Conservation (phyloP, 495 filamentous ascomycete genomes). For the Durotheca rogersii region DNA sequence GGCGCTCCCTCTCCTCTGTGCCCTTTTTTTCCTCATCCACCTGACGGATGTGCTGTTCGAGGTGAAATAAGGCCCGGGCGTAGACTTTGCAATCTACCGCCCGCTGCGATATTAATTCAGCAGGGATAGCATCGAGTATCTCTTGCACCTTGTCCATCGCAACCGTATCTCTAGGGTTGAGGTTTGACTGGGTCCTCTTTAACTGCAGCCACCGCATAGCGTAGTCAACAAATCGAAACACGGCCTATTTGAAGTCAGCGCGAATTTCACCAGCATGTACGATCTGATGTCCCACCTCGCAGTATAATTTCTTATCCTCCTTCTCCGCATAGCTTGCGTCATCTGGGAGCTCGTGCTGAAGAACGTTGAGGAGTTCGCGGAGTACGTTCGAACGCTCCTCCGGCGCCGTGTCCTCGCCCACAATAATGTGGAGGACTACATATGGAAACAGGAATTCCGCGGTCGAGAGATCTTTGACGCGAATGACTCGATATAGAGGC, state of each 20-base stretch:
- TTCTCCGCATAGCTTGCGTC: constrained; percentile 54
- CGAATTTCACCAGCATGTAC: not conserved
- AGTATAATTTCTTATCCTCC: constrained; percentile 75
- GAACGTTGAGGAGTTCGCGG: constrained; percentile 68
- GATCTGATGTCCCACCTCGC: constrained; percentile 60
- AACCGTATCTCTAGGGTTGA: constrained; percentile 39
- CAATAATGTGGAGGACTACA: constrained; percentile 72
- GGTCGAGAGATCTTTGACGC: constrained; percentile 78
- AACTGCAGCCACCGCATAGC: constrained; percentile 84
- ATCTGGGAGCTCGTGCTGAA: constrained; percentile 60
- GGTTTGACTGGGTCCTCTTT: constrained; percentile 53
- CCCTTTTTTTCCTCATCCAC: constrained; percentile 40
- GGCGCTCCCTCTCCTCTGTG: constrained; percentile 47
- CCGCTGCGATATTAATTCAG: constrained; percentile 78
- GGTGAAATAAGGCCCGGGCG: constrained; percentile 86
- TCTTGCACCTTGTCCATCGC: constrained; percentile 41
- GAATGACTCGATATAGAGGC: constrained; percentile 76
- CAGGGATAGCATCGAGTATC: constrained; percentile 67
- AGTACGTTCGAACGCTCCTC: constrained; percentile 64
- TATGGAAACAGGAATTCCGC: constrained; percentile 86
- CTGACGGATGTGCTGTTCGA: constrained; percentile 81
- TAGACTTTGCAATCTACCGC: constrained; percentile 92
- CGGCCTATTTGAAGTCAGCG: constrained; percentile 59
- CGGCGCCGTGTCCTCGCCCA: constrained; percentile 61
- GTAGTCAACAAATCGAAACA: constrained; percentile 91